Conservation (phyloP, 208 protist genomes). For the Angomonas desouzai region DNA sequence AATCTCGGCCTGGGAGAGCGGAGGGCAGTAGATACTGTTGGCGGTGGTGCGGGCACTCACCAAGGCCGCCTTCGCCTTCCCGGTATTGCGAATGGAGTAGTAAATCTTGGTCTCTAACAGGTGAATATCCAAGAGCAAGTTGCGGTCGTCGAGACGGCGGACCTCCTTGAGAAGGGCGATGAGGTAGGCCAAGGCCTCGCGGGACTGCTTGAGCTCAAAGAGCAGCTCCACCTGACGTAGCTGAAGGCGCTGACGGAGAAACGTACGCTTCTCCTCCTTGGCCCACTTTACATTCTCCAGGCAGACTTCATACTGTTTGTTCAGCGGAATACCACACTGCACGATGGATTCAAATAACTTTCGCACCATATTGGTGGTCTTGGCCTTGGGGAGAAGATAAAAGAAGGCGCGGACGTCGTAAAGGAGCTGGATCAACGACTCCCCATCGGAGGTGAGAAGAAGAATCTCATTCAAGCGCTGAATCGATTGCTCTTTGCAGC, state of each 20-base stretch:
- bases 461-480: conserved; percentile 72
- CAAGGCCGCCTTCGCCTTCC: conserved; percentile 94
- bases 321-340: conserved; percentile 70
- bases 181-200: conserved; percentile 75
- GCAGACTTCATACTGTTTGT: conserved; percentile 89
- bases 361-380: conserved; percentile 91
- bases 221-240: conserved; percentile 90
- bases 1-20: conserved; percentile 97
- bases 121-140: conserved; percentile 96
- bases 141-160: conserved; percentile 97
- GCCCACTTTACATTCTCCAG: conserved; percentile 95
- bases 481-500: conserved; percentile 78
- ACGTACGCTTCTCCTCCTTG: conserved; percentile 93
- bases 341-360: conserved; percentile 83
- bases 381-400: conserved; percentile 79
- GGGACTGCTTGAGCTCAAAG: conserved; percentile 85
- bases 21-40: conserved; percentile 98
- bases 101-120: conserved; percentile 96
- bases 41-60: conserved; percentile 96
- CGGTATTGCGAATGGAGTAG: conserved; percentile 90
- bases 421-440: conserved; percentile 62
- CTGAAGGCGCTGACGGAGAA: conserved; percentile 96
- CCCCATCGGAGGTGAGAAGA: conserved; percentile 37
- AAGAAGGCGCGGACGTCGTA: conserved; percentile 71
- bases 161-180: conserved; percentile 91